phyloP scores from a whole-genome alignment of 768 basidiomycete species.

The Mycena galericulata region DNA sequence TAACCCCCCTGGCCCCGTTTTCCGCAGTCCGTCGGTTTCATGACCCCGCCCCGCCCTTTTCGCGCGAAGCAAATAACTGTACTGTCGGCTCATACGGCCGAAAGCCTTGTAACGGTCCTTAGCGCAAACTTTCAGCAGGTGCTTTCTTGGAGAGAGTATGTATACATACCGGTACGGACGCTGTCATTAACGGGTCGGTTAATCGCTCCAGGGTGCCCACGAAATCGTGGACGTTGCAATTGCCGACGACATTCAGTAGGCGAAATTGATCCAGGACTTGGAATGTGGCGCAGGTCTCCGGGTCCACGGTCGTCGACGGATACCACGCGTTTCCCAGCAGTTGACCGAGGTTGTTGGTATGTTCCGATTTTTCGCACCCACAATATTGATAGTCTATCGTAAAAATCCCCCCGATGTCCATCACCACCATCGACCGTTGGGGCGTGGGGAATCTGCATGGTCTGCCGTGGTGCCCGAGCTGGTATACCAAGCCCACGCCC shows the following conservation, averaged over 20 bases:
- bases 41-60: conserved; percentile 11
- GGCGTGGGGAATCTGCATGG: neutral
- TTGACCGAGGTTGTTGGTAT: neutral
- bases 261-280: too few relatives aligned
- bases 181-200: neutral
- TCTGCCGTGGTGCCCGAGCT: conserved; percentile 12
- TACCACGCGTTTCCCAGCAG: neutral
- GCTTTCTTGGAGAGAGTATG: neutral
- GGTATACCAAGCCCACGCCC: conserved; percentile 1
- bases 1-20: too few relatives aligned
- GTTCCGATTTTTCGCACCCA: too few relatives aligned
- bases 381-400: neutral
- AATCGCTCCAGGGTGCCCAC: conserved; percentile 8
- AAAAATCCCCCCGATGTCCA: neutral
- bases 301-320: neutral
- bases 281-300: too few relatives aligned
- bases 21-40: neutral
- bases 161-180: conserved; percentile 1
- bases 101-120: conserved; percentile 21
- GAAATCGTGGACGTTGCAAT: too few relatives aligned
- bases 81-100: neutral
- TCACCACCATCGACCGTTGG: neutral
- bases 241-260: too few relatives aligned
- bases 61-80: neutral
- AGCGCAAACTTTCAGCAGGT: neutral